Percentiles rank a stretch among this genome's conserved stretches.
These are phyloP conservation scores for Clonostachys rosea DNA, from an alignment of 2,329 filamentous ascomycete genomes.

Conservation along the genomic window DNA sequence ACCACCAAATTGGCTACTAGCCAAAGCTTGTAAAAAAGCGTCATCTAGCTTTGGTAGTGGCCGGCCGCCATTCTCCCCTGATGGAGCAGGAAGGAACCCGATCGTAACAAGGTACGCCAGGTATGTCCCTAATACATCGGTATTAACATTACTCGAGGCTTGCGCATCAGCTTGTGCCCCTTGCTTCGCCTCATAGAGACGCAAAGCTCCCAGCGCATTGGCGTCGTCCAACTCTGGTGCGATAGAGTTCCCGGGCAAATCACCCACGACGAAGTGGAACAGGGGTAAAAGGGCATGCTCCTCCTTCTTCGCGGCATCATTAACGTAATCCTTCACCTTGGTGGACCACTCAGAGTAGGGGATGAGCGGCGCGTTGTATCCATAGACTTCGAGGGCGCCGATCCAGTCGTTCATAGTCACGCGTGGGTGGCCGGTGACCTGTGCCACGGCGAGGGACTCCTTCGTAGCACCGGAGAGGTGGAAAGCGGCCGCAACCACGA, in stretches of 20 bases:
- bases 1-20: too few species aligned
- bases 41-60: too few species aligned
- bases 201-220: too few species aligned
- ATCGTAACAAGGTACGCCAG: too few species aligned
- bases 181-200: too few species aligned
- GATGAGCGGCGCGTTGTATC: slow-evolving; percentile 68
- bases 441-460: slow-evolving; percentile 52
- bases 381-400: slow-evolving; percentile 63
- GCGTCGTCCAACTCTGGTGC: slow-evolving; percentile 62
- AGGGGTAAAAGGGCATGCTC: slow-evolving; percentile 49
- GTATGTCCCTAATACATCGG: too few species aligned
- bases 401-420: slow-evolving; percentile 76
- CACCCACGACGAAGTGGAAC: slow-evolving; percentile 66
- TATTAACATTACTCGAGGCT: too few species aligned
- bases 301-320: slow-evolving; percentile 10
- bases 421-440: slow-evolving; percentile 76
- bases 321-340: slow-evolving; percentile 8
- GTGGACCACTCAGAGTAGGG: slow-evolving; percentile 48
- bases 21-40: too few species aligned
- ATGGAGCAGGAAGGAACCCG: too few species aligned
- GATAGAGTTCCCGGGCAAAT: slow-evolving; percentile 63
- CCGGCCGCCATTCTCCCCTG: too few species aligned
- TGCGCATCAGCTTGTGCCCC: too few species aligned
- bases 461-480: slow-evolving; percentile 40
- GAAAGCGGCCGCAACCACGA: slow-evolving; percentile 71